Conservation (phyloP, 2,329 filamentous ascomycete genomes). For the Botrytis pseudocinerea region DNA sequence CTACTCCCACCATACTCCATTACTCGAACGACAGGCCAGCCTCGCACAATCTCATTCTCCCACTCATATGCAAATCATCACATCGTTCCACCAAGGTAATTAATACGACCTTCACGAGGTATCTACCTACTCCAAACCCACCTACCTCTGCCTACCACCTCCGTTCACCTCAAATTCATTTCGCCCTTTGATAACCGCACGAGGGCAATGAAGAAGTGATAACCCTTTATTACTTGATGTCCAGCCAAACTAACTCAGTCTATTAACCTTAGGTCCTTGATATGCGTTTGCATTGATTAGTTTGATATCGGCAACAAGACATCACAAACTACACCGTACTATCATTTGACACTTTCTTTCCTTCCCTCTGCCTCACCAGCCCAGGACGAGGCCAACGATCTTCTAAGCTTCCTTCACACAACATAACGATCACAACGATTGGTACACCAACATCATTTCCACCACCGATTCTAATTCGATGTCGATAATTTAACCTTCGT, state of each 20-base stretch:
- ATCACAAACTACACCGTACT: background rate
- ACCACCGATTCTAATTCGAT: conserved; percentile 30
- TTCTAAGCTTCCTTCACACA: background rate
- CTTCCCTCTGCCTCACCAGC: background rate
- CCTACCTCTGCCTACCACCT: background rate
- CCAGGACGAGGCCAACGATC: background rate
- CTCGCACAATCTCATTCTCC: background rate
- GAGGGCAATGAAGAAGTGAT: background rate
- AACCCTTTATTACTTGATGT: background rate
- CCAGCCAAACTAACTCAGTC: background rate
- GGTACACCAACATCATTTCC: background rate
- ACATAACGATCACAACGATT: background rate
- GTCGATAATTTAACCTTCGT: conserved; percentile 31
- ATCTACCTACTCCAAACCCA: background rate
- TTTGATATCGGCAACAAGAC: background rate
- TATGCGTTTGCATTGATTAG: conserved; percentile 3
- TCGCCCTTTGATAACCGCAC: background rate
- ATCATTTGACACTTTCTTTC: background rate
- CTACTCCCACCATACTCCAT: background rate
- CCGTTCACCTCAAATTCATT: background rate
- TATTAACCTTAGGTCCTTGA: background rate
- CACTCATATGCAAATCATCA: background rate
- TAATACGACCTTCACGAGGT: background rate
- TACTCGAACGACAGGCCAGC: background rate
- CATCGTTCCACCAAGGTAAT: background rate